Conservation (phyloP, 2,329 filamentous ascomycete genomes). For the Neonectria faginata region DNA sequence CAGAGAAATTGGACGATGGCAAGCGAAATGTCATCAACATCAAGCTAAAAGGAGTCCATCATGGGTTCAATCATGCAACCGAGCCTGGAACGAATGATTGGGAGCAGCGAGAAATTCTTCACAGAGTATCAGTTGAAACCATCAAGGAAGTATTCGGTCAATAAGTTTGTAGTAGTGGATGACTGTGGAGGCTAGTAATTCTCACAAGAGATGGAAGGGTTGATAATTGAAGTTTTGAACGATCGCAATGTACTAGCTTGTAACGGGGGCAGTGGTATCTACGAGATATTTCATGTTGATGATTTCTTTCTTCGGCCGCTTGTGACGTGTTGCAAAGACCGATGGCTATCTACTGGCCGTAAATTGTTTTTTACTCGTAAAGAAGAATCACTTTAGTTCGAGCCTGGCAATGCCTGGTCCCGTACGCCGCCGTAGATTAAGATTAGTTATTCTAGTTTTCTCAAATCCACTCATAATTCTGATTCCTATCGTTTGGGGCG, state of each 20-base stretch:
- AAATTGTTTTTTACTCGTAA: too few relatives aligned
- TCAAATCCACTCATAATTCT: too few relatives aligned
- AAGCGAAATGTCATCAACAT: slow-evolving; percentile 11
- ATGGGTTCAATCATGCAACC: slow-evolving; percentile 17
- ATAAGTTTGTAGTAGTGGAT: background rate
- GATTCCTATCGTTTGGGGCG: too few relatives aligned
- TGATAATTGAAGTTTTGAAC: background rate
- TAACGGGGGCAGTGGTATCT: background rate
- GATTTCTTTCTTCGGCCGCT: too few relatives aligned
- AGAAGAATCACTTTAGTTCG: too few relatives aligned
- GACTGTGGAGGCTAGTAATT: background rate
- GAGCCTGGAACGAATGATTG: slow-evolving; percentile 16
- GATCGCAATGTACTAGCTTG: background rate
- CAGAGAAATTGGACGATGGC: slow-evolving; percentile 11
- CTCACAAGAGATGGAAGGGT: background rate
- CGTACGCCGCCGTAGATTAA: too few relatives aligned
- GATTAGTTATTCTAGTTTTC: too few relatives aligned
- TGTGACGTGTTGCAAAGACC: too few relatives aligned
- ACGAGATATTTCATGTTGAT: too few relatives aligned
- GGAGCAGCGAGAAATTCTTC: slow-evolving; percentile 13
- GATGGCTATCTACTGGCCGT: too few relatives aligned
- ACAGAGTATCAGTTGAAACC: slow-evolving; percentile 2
- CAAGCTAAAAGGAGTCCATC: slow-evolving; percentile 12
- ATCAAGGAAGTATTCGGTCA: slow-evolving; percentile 7
- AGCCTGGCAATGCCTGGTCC: too few relatives aligned